Percentiles rank a stretch among this genome's conserved stretches.
These are phyloP conservation scores for Backusella morwellensis DNA, from an alignment of 192 early-diverging fungal genomes.

Conservation along the genomic window DNA sequence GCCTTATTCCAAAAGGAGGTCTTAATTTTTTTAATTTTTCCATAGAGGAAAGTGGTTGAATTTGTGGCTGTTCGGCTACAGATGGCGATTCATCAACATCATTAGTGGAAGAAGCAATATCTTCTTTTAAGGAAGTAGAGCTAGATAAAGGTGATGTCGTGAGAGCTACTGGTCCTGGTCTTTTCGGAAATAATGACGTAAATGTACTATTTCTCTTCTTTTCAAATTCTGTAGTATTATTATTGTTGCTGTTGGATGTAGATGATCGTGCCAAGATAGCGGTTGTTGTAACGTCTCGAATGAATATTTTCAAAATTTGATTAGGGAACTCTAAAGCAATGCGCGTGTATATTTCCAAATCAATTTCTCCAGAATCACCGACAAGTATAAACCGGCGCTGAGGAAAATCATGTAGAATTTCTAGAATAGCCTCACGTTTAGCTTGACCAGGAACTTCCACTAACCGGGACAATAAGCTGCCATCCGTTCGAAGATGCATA, in stretches of 20 bases:
- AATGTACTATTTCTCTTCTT: not conserved
- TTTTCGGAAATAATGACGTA: not conserved
- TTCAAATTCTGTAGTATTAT: not conserved
- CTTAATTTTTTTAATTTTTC: not conserved
- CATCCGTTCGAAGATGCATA: slow-evolving; percentile 65
- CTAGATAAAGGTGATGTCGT: not conserved
- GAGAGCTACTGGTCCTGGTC: slow-evolving; percentile 1
- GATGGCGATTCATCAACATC: not conserved
- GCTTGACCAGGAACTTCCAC: slow-evolving; percentile 47
- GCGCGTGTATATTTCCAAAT: slow-evolving; percentile 75
- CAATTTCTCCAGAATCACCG: slow-evolving; percentile 84
- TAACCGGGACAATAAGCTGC: slow-evolving; percentile 58
- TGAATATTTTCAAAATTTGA: slow-evolving; percentile 82
- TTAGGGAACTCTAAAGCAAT: slow-evolving; percentile 60
- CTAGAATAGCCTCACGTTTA: slow-evolving; percentile 54
- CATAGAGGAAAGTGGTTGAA: not conserved
- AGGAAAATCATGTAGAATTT: slow-evolving; percentile 63
- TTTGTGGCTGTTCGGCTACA: not conserved
- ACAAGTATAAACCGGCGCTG: slow-evolving; percentile 76
- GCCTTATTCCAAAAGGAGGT: not conserved
- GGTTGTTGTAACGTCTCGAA: slow-evolving; percentile 64
- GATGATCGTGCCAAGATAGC: not conserved
- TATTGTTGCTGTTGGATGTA: not conserved
- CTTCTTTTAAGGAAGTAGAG: not conserved
- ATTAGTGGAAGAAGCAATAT: not conserved